phyloP scores from a whole-genome alignment of 2,329 filamentous ascomycete species.

The Fusarium camptoceras region DNA sequence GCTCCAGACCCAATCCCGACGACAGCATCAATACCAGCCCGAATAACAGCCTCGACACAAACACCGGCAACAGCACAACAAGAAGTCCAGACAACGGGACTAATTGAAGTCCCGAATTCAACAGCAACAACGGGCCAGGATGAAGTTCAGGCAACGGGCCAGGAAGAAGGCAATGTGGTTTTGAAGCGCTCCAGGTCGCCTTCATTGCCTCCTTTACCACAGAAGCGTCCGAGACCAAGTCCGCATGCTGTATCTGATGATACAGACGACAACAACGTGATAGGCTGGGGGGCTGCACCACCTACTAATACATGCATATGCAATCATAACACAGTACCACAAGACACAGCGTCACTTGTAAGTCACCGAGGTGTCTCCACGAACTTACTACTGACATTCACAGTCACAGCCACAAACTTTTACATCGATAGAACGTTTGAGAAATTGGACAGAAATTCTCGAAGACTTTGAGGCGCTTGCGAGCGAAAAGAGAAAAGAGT shows the following conservation, averaged over 20 bases:
- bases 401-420: neutral
- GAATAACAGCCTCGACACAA: neutral
- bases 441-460: neutral
- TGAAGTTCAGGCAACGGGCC: neutral
- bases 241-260: neutral
- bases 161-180: neutral
- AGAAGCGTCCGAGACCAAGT: neutral
- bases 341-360: neutral
- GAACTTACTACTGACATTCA: neutral
- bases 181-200: neutral
- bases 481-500: neutral
- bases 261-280: neutral
- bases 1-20: neutral
- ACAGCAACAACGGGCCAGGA: neutral
- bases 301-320: neutral
- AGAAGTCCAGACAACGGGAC: neutral
- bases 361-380: neutral
- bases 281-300: neutral
- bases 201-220: neutral
- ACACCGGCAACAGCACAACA: accelerated
- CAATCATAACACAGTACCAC: neutral
- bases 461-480: neutral
- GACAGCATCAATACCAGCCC: neutral
- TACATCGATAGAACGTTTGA: neutral
- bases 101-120: neutral